A percentile compares a stretch with the other conserved stretches of the same genome.
phyloP scores from a whole-genome alignment of 441 rosid species.

The Syzygium syzygioides region DNA sequence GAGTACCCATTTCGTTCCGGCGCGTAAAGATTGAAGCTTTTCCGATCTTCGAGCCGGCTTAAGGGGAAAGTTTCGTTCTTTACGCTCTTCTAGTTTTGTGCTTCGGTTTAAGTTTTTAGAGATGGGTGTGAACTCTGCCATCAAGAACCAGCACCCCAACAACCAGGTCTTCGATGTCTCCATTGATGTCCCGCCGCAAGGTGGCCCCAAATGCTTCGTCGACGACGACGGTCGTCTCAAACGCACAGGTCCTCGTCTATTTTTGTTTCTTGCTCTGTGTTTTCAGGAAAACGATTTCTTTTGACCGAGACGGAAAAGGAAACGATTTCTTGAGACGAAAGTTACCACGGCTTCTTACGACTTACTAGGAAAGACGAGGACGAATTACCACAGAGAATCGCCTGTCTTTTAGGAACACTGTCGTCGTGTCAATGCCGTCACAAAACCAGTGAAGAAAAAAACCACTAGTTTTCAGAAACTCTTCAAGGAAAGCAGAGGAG shows the following conservation, averaged over 20 bases:
- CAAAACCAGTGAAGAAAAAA: background rate
- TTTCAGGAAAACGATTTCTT: background rate
- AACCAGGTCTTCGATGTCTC: conserved; percentile 1
- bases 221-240: conserved; percentile 6
- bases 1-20: background rate
- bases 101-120: background rate
- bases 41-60: background rate
- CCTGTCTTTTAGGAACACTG: background rate
- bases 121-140: background rate
- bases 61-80: background rate
- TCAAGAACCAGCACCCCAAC: background rate
- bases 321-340: background rate
- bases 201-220: conserved; percentile 13
- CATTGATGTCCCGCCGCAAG: background rate
- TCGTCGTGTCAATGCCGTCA: background rate
- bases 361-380: background rate
- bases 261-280: background rate
- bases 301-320: background rate
- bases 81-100: background rate
- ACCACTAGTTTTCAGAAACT: background rate
- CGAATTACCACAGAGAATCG: background rate
- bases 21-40: background rate
- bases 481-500: background rate
- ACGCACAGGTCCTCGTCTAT: background rate
- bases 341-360: background rate